Percentiles rank a stretch among this genome's conserved stretches.
These are phyloP conservation scores for Podaxis carcinomalis DNA, from an alignment of 768 basidiomycete genomes.

Conservation along the genomic window DNA sequence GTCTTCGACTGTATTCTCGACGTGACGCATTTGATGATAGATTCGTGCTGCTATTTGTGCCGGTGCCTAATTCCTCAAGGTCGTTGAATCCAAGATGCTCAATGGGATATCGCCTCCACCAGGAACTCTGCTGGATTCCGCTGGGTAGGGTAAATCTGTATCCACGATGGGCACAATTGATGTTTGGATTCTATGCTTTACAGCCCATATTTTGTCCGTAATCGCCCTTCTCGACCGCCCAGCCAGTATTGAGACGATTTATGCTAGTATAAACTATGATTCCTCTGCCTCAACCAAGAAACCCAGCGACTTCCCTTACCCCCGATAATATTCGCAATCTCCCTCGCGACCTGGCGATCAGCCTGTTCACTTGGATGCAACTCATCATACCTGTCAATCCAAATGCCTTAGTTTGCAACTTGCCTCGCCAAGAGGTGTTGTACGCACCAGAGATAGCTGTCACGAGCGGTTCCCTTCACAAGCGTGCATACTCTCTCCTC, in stretches of 20 bases:
- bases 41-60: not conserved
- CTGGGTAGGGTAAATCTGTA: too few species aligned
- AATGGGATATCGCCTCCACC: too few species aligned
- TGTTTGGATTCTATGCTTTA: too few species aligned
- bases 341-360: slow-evolving; percentile 47
- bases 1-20: not conserved
- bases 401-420: not conserved
- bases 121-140: too few species aligned
- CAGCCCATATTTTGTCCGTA: too few species aligned
- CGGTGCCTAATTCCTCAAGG: not conserved
- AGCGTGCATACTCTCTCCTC: slow-evolving; percentile 28
- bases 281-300: slow-evolving; percentile 44
- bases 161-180: too few species aligned
- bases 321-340: slow-evolving; percentile 41
- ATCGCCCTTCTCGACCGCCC: too few species aligned
- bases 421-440: not conserved
- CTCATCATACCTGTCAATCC: slow-evolving; percentile 42
- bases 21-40: not conserved
- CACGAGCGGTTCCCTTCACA: slow-evolving; percentile 37
- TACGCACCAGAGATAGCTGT: slow-evolving; percentile 59
- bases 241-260: not conserved
- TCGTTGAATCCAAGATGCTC: too few species aligned
- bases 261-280: not conserved
- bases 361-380: slow-evolving; percentile 59
- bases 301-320: slow-evolving; percentile 35